Evolutionary conservation across 805 yeast genomes (phyloP), one percentile per base, ranked within the genome.

Genomic region (Nakazawaea wickerhamii): DNA sequence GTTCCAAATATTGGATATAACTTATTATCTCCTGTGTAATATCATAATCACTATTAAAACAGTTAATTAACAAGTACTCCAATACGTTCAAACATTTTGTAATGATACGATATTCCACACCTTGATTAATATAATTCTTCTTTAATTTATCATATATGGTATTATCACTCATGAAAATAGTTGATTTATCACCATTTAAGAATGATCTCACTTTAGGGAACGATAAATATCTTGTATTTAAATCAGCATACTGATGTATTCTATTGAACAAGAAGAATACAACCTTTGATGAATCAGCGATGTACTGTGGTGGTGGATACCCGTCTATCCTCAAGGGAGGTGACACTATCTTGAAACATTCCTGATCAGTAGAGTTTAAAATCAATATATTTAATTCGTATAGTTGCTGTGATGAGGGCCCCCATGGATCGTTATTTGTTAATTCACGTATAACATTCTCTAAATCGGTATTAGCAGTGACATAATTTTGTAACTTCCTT

Each of bases 371-470:
- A n/a, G 47, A 38, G 18, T 49, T 18, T 11, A 34, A 30, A 3
- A 53, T 42, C 32, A 49, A 51, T 9, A 42, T 31, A 19, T 18
- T 25, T 9, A 64, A 60, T 41, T 64, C 66, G 28, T 57, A 57
- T 48, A 69, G 52, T 46, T 72, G 73, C 32, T 63, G 59, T 4
- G 70, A 58, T 0, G 75, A 66, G 4, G 78, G 78, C 2, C 78
- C 78, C 78, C 78, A 73, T 5, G 70, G 52, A 50, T 73, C 78
- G 4, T 75, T 72, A 39, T 70, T 73, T 13, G 77, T 71, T 5
- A 75, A 67, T 41, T 67, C 67, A 39, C 75, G 55, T 4, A 71
- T 59, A 32, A 50, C 33, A 31, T 57, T 57, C 20, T 60, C 64
- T 23, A 58, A 36, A 14, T 56, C 52, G 17, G 62, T 52, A 37